Conservation (phyloP, 2,329 filamentous ascomycete genomes). For the Cladorrhinum sp. region DNA sequence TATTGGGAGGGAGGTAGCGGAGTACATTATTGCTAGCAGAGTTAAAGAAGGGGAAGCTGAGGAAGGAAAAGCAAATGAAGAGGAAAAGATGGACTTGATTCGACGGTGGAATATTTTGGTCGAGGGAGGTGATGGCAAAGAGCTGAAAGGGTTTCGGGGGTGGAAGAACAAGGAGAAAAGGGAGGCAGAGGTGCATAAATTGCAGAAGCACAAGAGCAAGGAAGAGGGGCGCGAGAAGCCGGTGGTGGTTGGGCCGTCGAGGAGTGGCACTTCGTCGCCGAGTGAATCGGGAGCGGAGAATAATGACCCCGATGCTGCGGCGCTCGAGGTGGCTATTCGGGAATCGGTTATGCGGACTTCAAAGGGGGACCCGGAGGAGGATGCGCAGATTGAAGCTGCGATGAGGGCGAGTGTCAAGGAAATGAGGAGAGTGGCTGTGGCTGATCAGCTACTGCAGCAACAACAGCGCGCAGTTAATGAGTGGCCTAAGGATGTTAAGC, state of each 20-base stretch:
- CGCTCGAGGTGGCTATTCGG: slow-evolving; percentile 70
- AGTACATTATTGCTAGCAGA: slow-evolving; percentile 75
- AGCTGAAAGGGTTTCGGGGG: slow-evolving; percentile 60
- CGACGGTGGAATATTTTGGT: slow-evolving; percentile 54
- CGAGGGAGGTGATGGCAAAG: slow-evolving; percentile 44
- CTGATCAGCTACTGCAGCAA: slow-evolving; percentile 26
- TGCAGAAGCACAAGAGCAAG: slow-evolving; percentile 7
- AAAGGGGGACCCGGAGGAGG: slow-evolving; percentile 65
- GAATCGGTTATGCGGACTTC: slow-evolving; percentile 69
- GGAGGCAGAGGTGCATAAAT: slow-evolving; percentile 26
- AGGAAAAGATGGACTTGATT: slow-evolving; percentile 64
- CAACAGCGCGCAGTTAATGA: slow-evolving; percentile 7
- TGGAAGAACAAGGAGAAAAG: slow-evolving; percentile 41
- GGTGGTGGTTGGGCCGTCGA: neutral
- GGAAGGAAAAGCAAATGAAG: slow-evolving; percentile 48
- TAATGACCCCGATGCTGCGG: slow-evolving; percentile 43
- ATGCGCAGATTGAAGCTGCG: slow-evolving; percentile 67
- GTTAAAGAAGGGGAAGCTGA: slow-evolving; percentile 74
- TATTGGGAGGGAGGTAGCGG: slow-evolving; percentile 49
- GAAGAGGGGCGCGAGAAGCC: neutral
- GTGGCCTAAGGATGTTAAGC: slow-evolving; percentile 2
- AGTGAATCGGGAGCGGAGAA: slow-evolving; percentile 9
- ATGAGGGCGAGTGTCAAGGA: slow-evolving; percentile 69
- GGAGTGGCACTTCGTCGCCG: slow-evolving; percentile 8
- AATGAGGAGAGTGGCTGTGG: slow-evolving; percentile 35